A percentile compares a stretch with the other conserved stretches of the same genome.
Conservation (phyloP, 176 grass and related monocot genomes). For the Elymus sibiricus region DNA sequence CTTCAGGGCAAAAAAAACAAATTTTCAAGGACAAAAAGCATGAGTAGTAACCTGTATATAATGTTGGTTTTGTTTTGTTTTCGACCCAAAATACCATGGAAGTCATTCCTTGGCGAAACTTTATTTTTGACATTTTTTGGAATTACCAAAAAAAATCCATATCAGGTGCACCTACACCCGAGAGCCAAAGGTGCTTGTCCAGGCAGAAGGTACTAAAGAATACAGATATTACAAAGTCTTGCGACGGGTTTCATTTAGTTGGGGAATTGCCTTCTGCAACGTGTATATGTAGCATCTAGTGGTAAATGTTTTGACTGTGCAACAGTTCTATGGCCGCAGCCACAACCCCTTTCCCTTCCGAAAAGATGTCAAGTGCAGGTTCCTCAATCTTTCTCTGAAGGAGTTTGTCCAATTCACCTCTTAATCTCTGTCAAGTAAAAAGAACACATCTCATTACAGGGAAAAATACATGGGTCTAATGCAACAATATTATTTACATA, state of each 20-base stretch:
- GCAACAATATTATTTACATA: background rate
- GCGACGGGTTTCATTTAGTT: background rate
- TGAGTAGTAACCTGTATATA: too few relatives aligned
- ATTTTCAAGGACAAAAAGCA: too few relatives aligned
- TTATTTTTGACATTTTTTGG: too few relatives aligned
- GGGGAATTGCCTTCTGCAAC: background rate
- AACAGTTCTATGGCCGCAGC: slow-evolving; percentile 85
- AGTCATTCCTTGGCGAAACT: too few relatives aligned
- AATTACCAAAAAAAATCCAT: too few relatives aligned
- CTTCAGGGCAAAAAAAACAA: too few relatives aligned
- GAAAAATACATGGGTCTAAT: background rate
- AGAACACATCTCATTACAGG: background rate
- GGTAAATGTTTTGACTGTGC: slow-evolving; percentile 56
- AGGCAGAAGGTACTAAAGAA: background rate
- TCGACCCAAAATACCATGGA: too few relatives aligned
- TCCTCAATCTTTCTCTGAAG: slow-evolving; percentile 92
- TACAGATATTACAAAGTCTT: background rate
- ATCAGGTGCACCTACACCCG: too few relatives aligned
- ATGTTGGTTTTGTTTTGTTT: too few relatives aligned
- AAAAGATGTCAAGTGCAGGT: slow-evolving; percentile 66
- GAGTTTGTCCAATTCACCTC: slow-evolving; percentile 79
- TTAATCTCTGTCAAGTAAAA: slow-evolving; percentile 63
- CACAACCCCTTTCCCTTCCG: slow-evolving; percentile 77
- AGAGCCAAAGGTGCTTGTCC: too few relatives aligned
- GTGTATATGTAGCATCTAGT: slow-evolving; percentile 29